Conservation (phyloP, 306 rosid species). For the Medicago ruthenica region DNA sequence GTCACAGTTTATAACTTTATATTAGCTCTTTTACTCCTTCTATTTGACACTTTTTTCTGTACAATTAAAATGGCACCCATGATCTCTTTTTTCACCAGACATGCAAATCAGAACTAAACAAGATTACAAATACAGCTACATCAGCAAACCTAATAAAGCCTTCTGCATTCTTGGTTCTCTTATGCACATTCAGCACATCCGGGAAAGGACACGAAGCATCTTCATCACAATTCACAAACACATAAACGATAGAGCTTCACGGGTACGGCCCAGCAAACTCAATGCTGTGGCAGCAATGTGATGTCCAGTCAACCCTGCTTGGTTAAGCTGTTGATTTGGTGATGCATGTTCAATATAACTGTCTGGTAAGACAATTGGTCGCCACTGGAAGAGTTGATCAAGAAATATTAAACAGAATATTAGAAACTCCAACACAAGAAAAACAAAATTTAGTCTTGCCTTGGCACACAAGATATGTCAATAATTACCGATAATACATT, state of each 20-base stretch:
- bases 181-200: not conserved
- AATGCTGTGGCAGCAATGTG: constrained; percentile 88
- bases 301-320: constrained; percentile 84
- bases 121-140: constrained; percentile 18
- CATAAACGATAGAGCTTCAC: constrained; percentile 87
- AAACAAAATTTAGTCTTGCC: constrained; percentile 3
- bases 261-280: constrained; percentile 84
- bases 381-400: constrained; percentile 66
- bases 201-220: not conserved
- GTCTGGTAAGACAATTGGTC: constrained; percentile 88
- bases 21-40: constrained; percentile 1
- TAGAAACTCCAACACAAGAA: constrained; percentile 24
- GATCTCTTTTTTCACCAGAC: not conserved
- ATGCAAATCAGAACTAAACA: constrained; percentile 17
- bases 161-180: not conserved
- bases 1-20: not conserved
- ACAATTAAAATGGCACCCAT: constrained; percentile 37
- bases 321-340: constrained; percentile 76
- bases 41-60: constrained; percentile 31
- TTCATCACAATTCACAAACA: constrained; percentile 47
- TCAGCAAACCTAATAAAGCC: constrained; percentile 28
- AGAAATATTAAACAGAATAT: constrained; percentile 22
- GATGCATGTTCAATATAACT: constrained; percentile 84
- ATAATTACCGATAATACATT: not conserved
- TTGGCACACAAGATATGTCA: not conserved